These are phyloP conservation scores for Tephrocybe sp. DNA, from an alignment of 768 basidiomycete genomes.

Conservation along the genomic window DNA sequence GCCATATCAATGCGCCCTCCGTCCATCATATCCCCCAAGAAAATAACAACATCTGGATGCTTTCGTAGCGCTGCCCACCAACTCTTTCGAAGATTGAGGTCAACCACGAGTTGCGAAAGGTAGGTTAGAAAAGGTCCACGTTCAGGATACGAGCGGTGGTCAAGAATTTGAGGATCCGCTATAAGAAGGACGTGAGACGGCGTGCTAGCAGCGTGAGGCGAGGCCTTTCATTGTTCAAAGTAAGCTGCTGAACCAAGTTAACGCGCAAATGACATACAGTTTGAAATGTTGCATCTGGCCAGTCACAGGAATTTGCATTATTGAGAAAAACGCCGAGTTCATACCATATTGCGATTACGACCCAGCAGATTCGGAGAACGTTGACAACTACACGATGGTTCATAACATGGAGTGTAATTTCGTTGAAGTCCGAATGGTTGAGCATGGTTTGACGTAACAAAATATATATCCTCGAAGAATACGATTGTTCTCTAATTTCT, in stretches of 20 bases:
- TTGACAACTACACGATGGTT: conserved; percentile 22
- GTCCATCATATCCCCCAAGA: conserved; percentile 94
- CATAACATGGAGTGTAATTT: conserved; percentile 28
- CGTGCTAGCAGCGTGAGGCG: neutral
- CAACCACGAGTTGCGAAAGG: conserved; percentile 64
- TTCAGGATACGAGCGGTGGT: conserved; percentile 69
- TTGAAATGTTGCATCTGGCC: conserved; percentile 51
- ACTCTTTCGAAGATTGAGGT: conserved; percentile 81
- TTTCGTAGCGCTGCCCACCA: conserved; percentile 68
- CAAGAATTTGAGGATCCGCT: conserved; percentile 86
- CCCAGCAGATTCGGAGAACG: conserved; percentile 56
- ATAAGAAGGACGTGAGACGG: conserved; percentile 67
- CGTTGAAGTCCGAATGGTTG: too few relatives aligned
- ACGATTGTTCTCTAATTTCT: too few relatives aligned
- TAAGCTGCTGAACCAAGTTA: neutral
- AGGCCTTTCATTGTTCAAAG: conserved; percentile 2
- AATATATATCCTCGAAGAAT: too few relatives aligned
- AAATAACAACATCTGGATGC: conserved; percentile 70
- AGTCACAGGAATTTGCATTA: conserved; percentile 48
- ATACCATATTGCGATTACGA: conserved; percentile 62
- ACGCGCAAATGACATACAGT: conserved; percentile 21
- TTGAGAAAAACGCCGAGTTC: conserved; percentile 60
- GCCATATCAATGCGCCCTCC: conserved; percentile 66
- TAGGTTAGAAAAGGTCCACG: conserved; percentile 52
- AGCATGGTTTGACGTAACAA: neutral